Evolutionary conservation across 2,329 filamentous ascomycete species (phyloP), one percentile per base, ranked within the genome.

Genomic region (Chrysoporthe deuterocubensis): DNA sequence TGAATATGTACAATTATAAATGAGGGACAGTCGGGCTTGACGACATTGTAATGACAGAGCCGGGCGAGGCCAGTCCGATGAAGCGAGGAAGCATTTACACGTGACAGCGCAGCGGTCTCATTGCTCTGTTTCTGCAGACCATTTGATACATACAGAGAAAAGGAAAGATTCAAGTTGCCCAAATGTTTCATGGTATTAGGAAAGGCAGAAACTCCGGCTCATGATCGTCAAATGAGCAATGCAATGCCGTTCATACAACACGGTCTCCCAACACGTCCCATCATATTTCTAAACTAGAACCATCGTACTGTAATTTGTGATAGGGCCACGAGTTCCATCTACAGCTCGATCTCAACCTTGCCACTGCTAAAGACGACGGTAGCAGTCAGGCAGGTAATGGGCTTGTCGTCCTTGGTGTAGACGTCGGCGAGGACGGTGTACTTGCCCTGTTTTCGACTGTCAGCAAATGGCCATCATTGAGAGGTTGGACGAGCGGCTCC

Each of bases 351-450:
- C 66, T 69, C 69, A 58, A 26, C 65, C 50, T 68, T 64, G 59
- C 4, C 48, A 72, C 79, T 78, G 66, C 79, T 81, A 77, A 96
- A 95, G 57, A 80, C 76, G 68, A 96, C 88, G 7, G 83, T 86
- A 32, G 94, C 94, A 66, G 90, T 90, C 76, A 99, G 84, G 81
- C 96, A 99, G 69, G 94, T 97, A 71, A 99, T 91, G 76, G 89
- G 89, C 71, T 89, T 83, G 67, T 87, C 84, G 63, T 96, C 89
- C 69, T 83, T 85, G 72, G 88, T 93, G 80, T 88, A 91, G 61
- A 96, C 95, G 76, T 98, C 92, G 54, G 95, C 96, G 50, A 90
- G 81, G 46, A 99, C 96, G 21, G 87, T 92, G 85, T 97, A 99
- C 76, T 89, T 94, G 77, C 94, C 96, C 93, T 96, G 71, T 54